Conservation (phyloP, 805 yeast genomes). For the Candida nonsorbophila region DNA sequence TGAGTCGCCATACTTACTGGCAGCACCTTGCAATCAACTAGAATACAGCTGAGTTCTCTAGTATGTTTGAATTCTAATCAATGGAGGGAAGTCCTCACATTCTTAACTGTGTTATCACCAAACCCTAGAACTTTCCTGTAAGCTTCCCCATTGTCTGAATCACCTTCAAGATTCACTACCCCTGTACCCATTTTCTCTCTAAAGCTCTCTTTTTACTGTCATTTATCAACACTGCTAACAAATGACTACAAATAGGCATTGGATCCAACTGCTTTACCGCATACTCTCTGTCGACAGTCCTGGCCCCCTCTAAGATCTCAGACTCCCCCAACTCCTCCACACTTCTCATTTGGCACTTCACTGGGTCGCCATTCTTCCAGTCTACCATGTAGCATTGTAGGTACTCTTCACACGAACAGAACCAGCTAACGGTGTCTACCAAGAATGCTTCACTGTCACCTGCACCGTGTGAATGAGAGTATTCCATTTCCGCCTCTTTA, state of each 20-base stretch:
- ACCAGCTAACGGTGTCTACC: conserved; percentile 23
- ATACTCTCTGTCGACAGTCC: background rate
- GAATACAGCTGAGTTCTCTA: no score
- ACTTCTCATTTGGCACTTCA: background rate
- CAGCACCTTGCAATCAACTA: no score
- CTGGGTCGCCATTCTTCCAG: conserved; percentile 6
- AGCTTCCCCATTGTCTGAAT: background rate
- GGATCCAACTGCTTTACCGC: conserved; percentile 6
- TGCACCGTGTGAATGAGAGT: background rate
- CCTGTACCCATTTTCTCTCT: background rate
- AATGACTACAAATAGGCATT: conserved; percentile 18
- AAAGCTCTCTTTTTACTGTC: conserved; percentile 2
- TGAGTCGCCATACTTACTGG: background rate
- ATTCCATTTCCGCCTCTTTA: background rate
- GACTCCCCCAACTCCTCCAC: background rate
- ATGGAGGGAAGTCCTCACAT: background rate
- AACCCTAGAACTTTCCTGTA: background rate
- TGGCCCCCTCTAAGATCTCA: background rate
- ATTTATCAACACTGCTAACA: conserved; percentile 12
- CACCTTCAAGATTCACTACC: background rate
- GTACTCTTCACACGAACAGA: conserved; percentile 24
- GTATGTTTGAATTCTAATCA: background rate
- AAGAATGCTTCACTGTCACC: background rate
- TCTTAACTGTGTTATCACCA: background rate
- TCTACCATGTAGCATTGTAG: conserved; percentile 8